These are phyloP conservation scores for Synchytrium microbalum DNA, from an alignment of 371 early-diverging fungal species.

Conservation along the genomic window DNA sequence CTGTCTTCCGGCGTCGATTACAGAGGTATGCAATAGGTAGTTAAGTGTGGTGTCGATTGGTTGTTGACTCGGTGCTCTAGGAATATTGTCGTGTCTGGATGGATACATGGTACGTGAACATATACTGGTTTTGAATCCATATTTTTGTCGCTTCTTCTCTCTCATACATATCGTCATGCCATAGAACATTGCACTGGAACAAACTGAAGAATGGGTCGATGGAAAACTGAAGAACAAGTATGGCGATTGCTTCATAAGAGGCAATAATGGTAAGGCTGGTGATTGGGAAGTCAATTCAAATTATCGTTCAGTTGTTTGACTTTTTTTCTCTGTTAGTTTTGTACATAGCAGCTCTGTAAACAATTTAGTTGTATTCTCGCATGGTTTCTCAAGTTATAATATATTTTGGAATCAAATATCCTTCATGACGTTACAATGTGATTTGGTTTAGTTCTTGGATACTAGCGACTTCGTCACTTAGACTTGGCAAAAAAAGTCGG, in stretches of 20 bases:
- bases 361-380: too few relatives aligned
- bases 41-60: background rate
- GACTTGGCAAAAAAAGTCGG: too few relatives aligned
- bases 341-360: background rate
- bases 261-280: conserved; percentile 78
- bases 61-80: conserved; percentile 34
- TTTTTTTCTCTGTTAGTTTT: background rate
- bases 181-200: conserved; percentile 91
- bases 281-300: background rate
- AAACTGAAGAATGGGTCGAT: conserved; percentile 91
- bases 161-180: too few relatives aligned
- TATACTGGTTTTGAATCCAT: background rate
- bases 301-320: background rate
- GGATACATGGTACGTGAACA: conserved; percentile 69
- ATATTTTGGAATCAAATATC: too few relatives aligned
- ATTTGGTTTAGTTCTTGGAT: too few relatives aligned
- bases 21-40: conserved; percentile 49
- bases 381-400: too few relatives aligned
- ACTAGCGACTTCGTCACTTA: too few relatives aligned
- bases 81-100: conserved; percentile 89
- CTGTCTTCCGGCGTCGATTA: conserved; percentile 91
- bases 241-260: conserved; percentile 94
- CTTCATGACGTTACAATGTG: too few relatives aligned
- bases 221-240: conserved; percentile 84
- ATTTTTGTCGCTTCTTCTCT: conserved; percentile 6